These are phyloP conservation scores for Exophiala viscosa DNA, from an alignment of 2,329 filamentous ascomycete species.

Conservation along the genomic window DNA sequence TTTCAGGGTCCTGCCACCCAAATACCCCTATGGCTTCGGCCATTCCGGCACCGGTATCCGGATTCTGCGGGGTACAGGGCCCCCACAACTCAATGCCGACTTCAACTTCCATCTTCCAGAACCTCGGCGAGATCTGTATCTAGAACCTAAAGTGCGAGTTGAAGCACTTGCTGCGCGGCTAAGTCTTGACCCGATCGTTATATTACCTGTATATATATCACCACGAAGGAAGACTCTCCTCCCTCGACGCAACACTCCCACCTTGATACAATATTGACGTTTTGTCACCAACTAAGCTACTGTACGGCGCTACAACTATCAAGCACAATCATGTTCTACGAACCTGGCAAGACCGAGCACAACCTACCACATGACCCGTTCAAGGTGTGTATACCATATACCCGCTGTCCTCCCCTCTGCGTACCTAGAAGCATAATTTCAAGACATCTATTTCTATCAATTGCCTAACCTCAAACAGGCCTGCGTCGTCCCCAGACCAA, in stretches of 20 bases:
- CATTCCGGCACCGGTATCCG: too few relatives aligned
- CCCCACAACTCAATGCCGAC: neutral
- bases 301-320: too few relatives aligned
- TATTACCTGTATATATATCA: too few relatives aligned
- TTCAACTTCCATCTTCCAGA: neutral
- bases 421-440: neutral
- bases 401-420: neutral
- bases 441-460: neutral
- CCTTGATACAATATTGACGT: neutral
- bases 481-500: conserved; percentile 59
- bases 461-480: conserved; percentile 11
- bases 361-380: conserved; percentile 54
- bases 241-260: neutral
- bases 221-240: too few relatives aligned
- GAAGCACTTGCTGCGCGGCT: too few relatives aligned
- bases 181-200: too few relatives aligned
- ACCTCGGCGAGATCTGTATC: neutral
- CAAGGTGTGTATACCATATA: conserved; percentile 40
- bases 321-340: conserved; percentile 42
- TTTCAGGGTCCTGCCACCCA: too few relatives aligned
- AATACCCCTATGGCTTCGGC: too few relatives aligned
- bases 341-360: conserved; percentile 52
- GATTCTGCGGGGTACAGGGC: too few relatives aligned
- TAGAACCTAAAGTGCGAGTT: too few relatives aligned
- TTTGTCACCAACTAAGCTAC: too few relatives aligned